Evolutionary conservation across 768 basidiomycete species (phyloP), one percentile per base, ranked within the genome.

Genomic region (Trametes punicea): DNA sequence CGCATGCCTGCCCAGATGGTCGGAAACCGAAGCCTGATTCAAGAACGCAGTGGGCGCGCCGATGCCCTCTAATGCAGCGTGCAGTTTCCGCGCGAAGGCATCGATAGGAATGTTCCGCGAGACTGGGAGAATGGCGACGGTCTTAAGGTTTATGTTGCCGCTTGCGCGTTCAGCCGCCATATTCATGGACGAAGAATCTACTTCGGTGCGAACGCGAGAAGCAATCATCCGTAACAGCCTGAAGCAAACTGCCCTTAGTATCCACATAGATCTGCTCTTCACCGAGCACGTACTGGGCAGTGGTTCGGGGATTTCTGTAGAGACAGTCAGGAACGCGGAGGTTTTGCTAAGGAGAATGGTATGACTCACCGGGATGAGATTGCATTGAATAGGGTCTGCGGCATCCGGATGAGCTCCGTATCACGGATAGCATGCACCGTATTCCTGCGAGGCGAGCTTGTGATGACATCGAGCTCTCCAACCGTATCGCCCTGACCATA

Each of bases 341-440:
- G n/a, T n/a, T 23, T 46, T 34, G 2, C 29, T 31, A 23, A 8
- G 27, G 54, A 21, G 9, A 30, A 27, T n/a, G n/a, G n/a, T n/a
- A n/a, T n/a, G n/a, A n/a, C 80, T 60, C 57, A 88, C 88, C 90
- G 76, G 10, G 89, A 87, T 40, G 91, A 93, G 56, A 98, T 96
- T 0, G 97, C 97, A 69, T 98, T 98, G 77, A 98, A 99, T 9
- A 99, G 77, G 0, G 97, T 97, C 65, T 90, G 86, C 1, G 97
- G 97, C 90, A 99, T 97, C 26, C 96, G 78, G 26, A 96, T 96
- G 11, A 99, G 79, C 69, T 99, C 97, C 0, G 94, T 93, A 68
- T 99, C 97, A 64, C 97, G 92, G 61, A 99, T 98, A 6, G 97
- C 97, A 72, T 98, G 96, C 16, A 98, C 85, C 0, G 94, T 98